Percentiles rank a stretch among this genome's conserved stretches.
Conservation (phyloP, 75 land plant species). For the Cunninghamia lanceolata region DNA sequence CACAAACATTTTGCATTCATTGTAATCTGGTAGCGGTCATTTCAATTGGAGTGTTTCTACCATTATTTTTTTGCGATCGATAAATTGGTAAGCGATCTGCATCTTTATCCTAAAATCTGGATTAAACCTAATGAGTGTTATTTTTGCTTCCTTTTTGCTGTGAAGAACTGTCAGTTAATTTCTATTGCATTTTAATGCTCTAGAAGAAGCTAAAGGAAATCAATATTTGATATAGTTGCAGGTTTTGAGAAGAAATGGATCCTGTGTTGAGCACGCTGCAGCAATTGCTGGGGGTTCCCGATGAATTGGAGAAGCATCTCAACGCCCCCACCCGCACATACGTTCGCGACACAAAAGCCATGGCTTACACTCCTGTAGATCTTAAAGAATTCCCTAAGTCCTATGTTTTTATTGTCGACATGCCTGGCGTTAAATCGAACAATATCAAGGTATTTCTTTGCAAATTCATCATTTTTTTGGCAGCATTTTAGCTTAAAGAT, state of each 20-base stretch:
- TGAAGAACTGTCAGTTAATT: neutral
- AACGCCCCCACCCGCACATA: constrained; percentile 8
- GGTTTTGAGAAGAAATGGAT: neutral
- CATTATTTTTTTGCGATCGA: neutral
- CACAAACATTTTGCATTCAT: too few species aligned
- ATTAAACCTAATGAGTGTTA: neutral
- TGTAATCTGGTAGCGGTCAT: too few species aligned
- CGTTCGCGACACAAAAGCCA: constrained; percentile 15
- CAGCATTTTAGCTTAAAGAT: neutral
- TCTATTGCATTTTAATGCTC: too few species aligned
- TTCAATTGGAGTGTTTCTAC: neutral
- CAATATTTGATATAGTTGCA: too few species aligned
- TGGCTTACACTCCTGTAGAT: constrained; percentile 41
- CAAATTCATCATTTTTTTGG: neutral
- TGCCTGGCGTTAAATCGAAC: constrained; percentile 36
- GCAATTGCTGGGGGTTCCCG: neutral
- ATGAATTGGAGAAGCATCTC: constrained; percentile 7
- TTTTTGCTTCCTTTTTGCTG: neutral
- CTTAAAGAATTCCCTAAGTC: constrained; percentile 36
- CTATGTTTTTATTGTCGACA: constrained; percentile 35
- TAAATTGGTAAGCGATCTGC: neutral
- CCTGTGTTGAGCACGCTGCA: neutral
- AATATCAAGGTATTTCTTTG: constrained; percentile 30
- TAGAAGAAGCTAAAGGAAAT: neutral
- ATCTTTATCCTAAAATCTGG: neutral